Evolutionary conservation across 768 basidiomycete genomes (phyloP).

Genomic region (Lactifluus rugatus): DNA sequence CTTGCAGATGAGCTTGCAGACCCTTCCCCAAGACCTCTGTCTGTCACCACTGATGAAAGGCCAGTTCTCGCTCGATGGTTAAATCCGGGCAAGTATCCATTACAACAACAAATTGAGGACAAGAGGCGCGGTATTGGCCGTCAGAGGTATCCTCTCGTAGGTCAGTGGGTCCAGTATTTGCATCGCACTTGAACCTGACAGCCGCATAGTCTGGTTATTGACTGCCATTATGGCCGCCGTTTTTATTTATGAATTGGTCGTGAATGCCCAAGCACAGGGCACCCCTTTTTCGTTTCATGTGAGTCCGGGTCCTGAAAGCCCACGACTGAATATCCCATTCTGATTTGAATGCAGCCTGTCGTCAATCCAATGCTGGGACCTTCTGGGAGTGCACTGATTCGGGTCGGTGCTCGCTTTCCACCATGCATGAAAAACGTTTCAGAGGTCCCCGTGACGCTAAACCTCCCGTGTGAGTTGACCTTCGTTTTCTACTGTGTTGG

Average conservation of each 20-base stretch:
- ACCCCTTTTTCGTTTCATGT: conserved; percentile 81
- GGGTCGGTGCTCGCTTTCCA: conserved; percentile 85
- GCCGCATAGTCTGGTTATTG: conserved; percentile 47
- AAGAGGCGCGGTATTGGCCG: conserved; percentile 80
- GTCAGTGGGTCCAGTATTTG: conserved; percentile 33
- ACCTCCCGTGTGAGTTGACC: conserved; percentile 45
- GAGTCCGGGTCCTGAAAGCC: conserved; percentile 14
- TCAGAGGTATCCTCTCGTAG: conserved; percentile 70
- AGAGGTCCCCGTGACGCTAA: conserved; percentile 43
- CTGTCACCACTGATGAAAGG: not conserved
- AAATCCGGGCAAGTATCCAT: conserved; percentile 34
- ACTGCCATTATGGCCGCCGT: conserved; percentile 60
- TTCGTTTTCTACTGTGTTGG: conserved; percentile 3
- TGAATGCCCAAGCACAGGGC: conserved; percentile 68
- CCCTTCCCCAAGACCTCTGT: not conserved
- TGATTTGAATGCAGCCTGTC: conserved; percentile 40
- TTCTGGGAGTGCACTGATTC: conserved; percentile 70
- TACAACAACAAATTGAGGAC: conserved; percentile 77
- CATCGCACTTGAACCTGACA: conserved; percentile 6
- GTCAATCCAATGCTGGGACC: conserved; percentile 92
- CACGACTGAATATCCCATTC: not conserved
- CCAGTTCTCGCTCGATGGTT: conserved; percentile 8
- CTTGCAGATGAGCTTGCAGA: conserved; percentile 2
- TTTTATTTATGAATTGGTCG: conserved; percentile 78
- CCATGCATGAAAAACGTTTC: conserved; percentile 79